Base-by-base conservation (phyloP, 768 basidiomycete species). In the Trametes meyenii region DNA sequence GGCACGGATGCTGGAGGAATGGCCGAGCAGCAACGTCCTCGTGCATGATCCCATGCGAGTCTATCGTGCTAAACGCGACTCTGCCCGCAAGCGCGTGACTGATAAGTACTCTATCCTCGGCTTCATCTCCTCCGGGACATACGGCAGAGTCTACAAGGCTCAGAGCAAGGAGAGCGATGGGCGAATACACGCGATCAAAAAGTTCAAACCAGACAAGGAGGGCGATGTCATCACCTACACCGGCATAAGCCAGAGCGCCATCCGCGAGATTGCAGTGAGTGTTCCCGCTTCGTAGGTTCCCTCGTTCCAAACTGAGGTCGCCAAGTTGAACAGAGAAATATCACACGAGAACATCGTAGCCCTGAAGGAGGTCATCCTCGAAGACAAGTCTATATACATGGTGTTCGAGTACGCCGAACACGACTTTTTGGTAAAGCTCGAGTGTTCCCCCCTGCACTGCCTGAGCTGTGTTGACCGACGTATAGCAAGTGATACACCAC, bases 161-260 rank as follows among this genome's bases (percentile, higher is more conserved):
- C 84, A 87, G 70, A 90, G 89, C 69, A 78, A 84, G 48, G 89
- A 87, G 13, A 81, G 85, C 3, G 86, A 88, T 42, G 85, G 81
- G 2, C 80, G 77, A 64, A 82, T 96, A 49, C 90, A 95, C 67
- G 97, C 97, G 6, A 98, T 99, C 78, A 99, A 99, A 81, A 99
- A 98, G 75, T 98, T 98, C 81, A 99, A 99, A 72, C 97, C 96
- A 0, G 97, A 99, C 81, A 98, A 98, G 75, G 97, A 99, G 77
- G 96, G 96, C 21, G 97, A 98, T 71, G 87, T 95, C 0, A 78
- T 90, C 53, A 94, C 94, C 0, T 99, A 98, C 73, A 98, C 96
- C 11, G 97, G 96, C 2, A 94, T 99, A 68, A 96, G 93, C 73
- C 97, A 99, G 77, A 96, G 94, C 75, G 97, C 96, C 4, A 93